A percentile compares a stretch with the other conserved stretches of the same genome.
Evolutionary conservation across 495 filamentous ascomycete genomes (phyloP).

Genomic region (Evernia prunastri): DNA sequence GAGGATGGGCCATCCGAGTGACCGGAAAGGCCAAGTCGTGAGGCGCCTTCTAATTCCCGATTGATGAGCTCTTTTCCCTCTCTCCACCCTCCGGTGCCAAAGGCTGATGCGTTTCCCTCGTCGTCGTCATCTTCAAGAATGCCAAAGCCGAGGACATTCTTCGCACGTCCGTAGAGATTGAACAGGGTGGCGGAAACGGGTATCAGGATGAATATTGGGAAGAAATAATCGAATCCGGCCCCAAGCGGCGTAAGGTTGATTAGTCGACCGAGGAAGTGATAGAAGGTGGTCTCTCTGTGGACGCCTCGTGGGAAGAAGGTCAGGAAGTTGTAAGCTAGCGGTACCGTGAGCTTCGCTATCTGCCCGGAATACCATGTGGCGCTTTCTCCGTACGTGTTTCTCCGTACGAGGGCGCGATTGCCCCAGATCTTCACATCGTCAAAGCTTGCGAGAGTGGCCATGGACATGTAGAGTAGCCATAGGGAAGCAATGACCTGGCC

Average conservation of each 20-base stretch:
- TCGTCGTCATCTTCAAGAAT: conserved; percentile 64
- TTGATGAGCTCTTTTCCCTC: conserved; percentile 94
- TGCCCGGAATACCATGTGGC: conserved; percentile 93
- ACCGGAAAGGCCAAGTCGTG: conserved; percentile 43
- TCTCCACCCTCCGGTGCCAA: conserved; percentile 79
- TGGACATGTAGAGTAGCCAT: conserved; percentile 93
- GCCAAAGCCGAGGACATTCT: conserved; percentile 69
- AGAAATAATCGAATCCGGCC: conserved; percentile 76
- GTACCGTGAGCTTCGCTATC: conserved; percentile 83
- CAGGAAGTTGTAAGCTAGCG: conserved; percentile 90
- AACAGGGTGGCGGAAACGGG: conserved; percentile 79
- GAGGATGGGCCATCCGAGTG: conserved; percentile 26
- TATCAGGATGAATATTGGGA: conserved; percentile 77
- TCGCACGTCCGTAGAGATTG: conserved; percentile 78
- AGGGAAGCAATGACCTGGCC: conserved; percentile 75
- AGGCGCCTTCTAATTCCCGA: conserved; percentile 66
- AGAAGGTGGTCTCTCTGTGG: conserved; percentile 70
- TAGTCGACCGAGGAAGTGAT: conserved; percentile 72
- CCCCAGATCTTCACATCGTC: conserved; percentile 92
- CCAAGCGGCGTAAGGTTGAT: conserved; percentile 83
- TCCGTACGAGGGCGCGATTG: conserved; percentile 78
- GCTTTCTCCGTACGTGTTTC: conserved; percentile 84
- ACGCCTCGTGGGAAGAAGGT: conserved; percentile 68
- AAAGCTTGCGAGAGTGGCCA: conserved; percentile 75
- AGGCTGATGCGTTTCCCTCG: conserved; percentile 54